Conservation (phyloP, 495 filamentous ascomycete genomes). For the Tuber brumale region DNA sequence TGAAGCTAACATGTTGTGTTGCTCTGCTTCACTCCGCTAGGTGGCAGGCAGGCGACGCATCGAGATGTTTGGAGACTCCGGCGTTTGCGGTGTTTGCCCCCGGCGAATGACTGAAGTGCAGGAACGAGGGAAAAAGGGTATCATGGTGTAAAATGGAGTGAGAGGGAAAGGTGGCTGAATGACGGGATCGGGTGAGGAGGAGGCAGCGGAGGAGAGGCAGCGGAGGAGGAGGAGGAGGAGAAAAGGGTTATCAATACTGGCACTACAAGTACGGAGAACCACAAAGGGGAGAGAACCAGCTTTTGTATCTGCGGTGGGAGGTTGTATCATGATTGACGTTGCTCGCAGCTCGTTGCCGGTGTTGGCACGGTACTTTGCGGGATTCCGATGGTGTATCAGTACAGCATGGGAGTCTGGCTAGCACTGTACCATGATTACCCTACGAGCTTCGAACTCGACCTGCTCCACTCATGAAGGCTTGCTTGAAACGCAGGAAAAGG, state of each 20-base stretch:
- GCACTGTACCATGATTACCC: neutral
- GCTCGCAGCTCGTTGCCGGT: neutral
- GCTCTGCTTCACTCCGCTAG: neutral
- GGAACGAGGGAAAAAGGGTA: neutral
- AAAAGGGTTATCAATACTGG: neutral
- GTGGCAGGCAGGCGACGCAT: neutral
- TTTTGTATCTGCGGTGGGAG: neutral
- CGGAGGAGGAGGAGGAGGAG: neutral
- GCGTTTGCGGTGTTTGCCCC: neutral
- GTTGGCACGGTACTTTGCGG: conserved; percentile 5
- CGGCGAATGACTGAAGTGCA: conserved; percentile 1
- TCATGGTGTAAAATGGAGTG: neutral
- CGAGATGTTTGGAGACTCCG: conserved; percentile 1
- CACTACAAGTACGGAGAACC: neutral
- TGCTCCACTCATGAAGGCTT: neutral
- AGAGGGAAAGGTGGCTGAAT: neutral
- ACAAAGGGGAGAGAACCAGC: neutral
- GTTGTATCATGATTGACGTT: neutral
- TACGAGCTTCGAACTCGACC: neutral
- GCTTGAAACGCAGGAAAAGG: neutral
- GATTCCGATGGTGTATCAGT: conserved; percentile 2
- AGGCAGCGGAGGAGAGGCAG: neutral
- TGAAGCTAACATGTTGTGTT: neutral
- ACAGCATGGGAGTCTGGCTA: neutral
- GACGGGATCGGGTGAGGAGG: neutral